Base-by-base conservation (phyloP, 1,284 basidiomycete genomes). In the Pyrrhoderma noxium region DNA sequence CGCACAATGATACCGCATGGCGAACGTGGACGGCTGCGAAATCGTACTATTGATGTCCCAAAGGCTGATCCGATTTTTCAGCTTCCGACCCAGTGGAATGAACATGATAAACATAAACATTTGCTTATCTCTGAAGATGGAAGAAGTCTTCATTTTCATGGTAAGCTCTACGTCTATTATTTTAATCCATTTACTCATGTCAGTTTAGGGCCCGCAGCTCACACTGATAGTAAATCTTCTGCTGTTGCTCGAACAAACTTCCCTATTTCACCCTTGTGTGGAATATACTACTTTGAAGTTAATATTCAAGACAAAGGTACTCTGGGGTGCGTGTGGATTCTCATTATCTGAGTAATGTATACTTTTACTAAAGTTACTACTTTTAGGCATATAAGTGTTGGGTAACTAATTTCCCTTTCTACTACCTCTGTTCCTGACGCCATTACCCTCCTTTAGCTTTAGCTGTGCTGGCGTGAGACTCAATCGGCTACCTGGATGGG, bases 241-340 rank as follows among this genome's bases (percentile, higher is more conserved):
- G 86, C 87, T 21, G 76, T 90, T 31, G 85, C 89, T 7, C 77
- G 89, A 45, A 81, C 91, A 0, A 77, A 79, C 45, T 69, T 79
- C 56, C 77, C 84, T 2, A 84, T 94, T 43, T 93, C 93, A 1
- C 73, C 82, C 0, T 82, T 83, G 11, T 86, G 87, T 59, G 93
- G 91, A 14, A 82, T 95, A 44, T 92, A 89, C 64, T 97, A 95
- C 65, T 97, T 84, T 62, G 93, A 97, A 70, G 80, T 90, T 2
- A 80, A 87, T 59, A 81, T 96, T 40, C 64, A 84, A 14, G 77
- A 81, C 61, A 86, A 88, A 64, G 85, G 87, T n/a, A 71, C 76
- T 49, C 86, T 85, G 66, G 89, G 87, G 76, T 92, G 61, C 63
- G 78, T 66, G 16, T 51, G 47, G 31, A 60, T 47, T 37, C 34